Conservation (phyloP, 225 moss, liverwort and hornwort species). For the Sphagnum contortum region DNA sequence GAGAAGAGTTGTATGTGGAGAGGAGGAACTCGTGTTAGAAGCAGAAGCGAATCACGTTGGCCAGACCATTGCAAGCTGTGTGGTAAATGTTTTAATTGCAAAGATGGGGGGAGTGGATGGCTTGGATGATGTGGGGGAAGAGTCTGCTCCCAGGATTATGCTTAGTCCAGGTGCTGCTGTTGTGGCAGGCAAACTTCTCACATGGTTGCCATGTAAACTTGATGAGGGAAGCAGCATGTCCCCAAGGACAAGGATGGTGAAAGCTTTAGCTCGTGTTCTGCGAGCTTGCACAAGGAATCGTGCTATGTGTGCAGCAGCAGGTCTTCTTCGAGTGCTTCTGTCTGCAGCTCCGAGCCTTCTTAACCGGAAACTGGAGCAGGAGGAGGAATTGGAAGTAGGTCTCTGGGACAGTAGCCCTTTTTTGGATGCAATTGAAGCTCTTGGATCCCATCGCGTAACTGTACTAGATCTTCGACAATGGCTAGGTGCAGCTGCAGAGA, state of each 20-base stretch:
- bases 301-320: constrained; percentile 88
- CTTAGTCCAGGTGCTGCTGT: constrained; percentile 85
- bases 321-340: constrained; percentile 64
- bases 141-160: constrained; percentile 73
- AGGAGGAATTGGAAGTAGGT: constrained; percentile 20
- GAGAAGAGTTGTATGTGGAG: constrained; percentile 61
- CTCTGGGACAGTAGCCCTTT: constrained; percentile 62
- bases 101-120: constrained; percentile 93
- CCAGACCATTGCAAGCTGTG: constrained; percentile 53
- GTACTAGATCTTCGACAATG: constrained; percentile 92
- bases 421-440: constrained; percentile 77
- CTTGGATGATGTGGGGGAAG: constrained; percentile 64
- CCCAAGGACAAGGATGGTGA: constrained; percentile 81
- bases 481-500: constrained; percentile 69
- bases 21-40: constrained; percentile 31
- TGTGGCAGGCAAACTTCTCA: constrained; percentile 71
- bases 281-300: constrained; percentile 95
- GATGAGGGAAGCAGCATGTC: constrained; percentile 36
- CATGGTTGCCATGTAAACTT: constrained; percentile 63
- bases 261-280: constrained; percentile 64
- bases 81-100: constrained; percentile 85
- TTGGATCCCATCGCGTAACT: constrained; percentile 84
- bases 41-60: constrained; percentile 28
- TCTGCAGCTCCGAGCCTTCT: constrained; percentile 61
- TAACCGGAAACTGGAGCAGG: constrained; percentile 33